phyloP scores from a whole-genome alignment of 768 basidiomycete genomes.

The Rhizopogon sp. region DNA sequence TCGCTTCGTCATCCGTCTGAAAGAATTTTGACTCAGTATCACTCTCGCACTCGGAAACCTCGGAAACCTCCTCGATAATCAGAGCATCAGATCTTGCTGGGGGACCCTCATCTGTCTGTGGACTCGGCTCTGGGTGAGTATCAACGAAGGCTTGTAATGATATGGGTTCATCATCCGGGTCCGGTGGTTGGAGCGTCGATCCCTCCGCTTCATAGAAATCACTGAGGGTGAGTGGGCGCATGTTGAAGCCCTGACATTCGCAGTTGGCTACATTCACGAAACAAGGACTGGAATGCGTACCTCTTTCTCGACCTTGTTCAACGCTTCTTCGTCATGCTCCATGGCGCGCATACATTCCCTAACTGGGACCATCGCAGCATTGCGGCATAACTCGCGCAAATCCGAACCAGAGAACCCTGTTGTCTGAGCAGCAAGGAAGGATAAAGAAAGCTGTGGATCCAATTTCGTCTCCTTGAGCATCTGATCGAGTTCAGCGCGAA shows the following conservation, averaged over 20 bases:
- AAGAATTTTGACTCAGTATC: neutral
- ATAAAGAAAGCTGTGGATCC: conserved; percentile 55
- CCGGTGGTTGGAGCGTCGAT: conserved; percentile 11
- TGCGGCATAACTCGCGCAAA: conserved; percentile 86
- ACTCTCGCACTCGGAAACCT: neutral
- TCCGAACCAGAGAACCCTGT: conserved; percentile 87
- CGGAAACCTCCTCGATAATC: neutral
- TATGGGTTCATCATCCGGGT: neutral
- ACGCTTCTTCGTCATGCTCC: conserved; percentile 42
- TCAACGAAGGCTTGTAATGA: neutral
- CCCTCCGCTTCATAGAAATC: conserved; percentile 59
- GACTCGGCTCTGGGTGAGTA: neutral
- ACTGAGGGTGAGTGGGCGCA: conserved; percentile 63
- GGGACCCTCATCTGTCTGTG: neutral
- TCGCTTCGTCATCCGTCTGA: neutral
- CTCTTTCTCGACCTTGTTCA: conserved; percentile 37
- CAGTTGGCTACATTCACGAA: neutral
- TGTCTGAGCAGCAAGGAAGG: conserved; percentile 59
- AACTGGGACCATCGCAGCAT: conserved; percentile 90
- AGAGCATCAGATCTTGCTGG: neutral
- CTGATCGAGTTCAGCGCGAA: conserved; percentile 31
- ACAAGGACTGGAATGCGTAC: conserved; percentile 27
- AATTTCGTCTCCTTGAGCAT: conserved; percentile 81
- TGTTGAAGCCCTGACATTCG: conserved; percentile 57
- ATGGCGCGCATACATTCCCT: conserved; percentile 71